These are phyloP conservation scores for Apiospora marii DNA, from an alignment of 2,329 filamentous ascomycete species.

Conservation along the genomic window DNA sequence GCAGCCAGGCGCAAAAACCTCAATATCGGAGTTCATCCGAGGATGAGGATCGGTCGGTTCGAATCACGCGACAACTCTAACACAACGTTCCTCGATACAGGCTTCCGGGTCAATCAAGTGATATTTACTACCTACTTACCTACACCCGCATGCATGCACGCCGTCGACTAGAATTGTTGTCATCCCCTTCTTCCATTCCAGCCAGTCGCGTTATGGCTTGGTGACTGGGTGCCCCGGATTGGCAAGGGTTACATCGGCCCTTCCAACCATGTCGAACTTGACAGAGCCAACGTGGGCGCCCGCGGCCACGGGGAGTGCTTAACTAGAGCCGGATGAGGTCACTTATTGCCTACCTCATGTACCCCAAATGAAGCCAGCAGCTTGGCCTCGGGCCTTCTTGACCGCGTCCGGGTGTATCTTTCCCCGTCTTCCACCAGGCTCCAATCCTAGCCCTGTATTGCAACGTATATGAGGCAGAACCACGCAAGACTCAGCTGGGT, in stretches of 20 bases:
- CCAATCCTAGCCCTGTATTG: neutral
- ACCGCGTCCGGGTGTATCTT: neutral
- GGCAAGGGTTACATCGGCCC: constrained; percentile 1
- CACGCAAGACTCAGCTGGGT: constrained; percentile 12
- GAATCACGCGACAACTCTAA: neutral
- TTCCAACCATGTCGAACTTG: neutral
- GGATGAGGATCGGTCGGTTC: neutral
- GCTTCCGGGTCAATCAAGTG: neutral
- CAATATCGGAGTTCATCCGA: neutral
- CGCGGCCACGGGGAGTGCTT: neutral
- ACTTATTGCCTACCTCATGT: neutral
- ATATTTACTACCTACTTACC: neutral
- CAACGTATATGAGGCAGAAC: neutral
- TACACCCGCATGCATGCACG: neutral
- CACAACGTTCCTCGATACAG: neutral
- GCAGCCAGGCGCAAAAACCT: neutral
- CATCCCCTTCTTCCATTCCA: neutral
- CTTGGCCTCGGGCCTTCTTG: neutral
- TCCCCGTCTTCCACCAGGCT: neutral
- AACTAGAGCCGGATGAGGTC: neutral
- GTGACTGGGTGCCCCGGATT: constrained; percentile 7
- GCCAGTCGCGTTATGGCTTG: constrained; percentile 2
- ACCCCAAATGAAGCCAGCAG: neutral
- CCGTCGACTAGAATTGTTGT: neutral
- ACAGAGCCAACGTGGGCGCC: neutral